These are phyloP conservation scores for Saccharomycopsis sp. DNA, from an alignment of 805 yeast species.

Conservation along the genomic window DNA sequence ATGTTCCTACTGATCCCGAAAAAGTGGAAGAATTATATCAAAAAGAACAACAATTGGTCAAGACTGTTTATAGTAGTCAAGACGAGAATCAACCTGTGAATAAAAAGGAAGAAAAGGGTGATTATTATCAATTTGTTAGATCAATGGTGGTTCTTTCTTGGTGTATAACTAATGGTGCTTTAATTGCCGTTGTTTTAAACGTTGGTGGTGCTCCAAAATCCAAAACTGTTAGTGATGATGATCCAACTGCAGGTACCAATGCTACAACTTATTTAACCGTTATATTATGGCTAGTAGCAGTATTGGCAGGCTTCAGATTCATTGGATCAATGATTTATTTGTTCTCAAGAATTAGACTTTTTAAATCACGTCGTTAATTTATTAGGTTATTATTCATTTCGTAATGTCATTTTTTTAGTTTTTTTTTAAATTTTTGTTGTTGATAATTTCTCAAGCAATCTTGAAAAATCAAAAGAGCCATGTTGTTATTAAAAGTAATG, in stretches of 20 bases:
- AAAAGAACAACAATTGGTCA: conserved; percentile 24
- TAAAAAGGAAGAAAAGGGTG: conserved; percentile 30
- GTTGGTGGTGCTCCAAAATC: conserved; percentile 52
- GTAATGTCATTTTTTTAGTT: background rate
- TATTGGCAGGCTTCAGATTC: conserved; percentile 46
- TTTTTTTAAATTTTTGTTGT: background rate
- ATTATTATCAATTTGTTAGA: conserved; percentile 73
- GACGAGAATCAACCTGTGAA: conserved; percentile 13
- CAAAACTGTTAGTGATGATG: conserved; percentile 19
- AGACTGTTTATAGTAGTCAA: conserved; percentile 27
- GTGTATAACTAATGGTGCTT: conserved; percentile 77
- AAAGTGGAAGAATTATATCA: conserved; percentile 44
- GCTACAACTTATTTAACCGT: conserved; percentile 38
- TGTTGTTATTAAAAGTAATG: no score
- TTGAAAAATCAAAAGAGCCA: no score
- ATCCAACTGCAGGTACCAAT: conserved; percentile 26
- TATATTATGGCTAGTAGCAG: conserved; percentile 52
- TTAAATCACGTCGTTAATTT: conserved; percentile 1
- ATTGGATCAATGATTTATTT: conserved; percentile 43
- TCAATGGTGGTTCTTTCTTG: conserved; percentile 83
- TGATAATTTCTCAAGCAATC: background rate
- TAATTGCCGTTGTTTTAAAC: conserved; percentile 75
- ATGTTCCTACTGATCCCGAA: conserved; percentile 36
- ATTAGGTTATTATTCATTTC: background rate
- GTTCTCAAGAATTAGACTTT: conserved; percentile 25